Conservation (phyloP, 305 asterid genomes). For the Solanum chacoense region DNA sequence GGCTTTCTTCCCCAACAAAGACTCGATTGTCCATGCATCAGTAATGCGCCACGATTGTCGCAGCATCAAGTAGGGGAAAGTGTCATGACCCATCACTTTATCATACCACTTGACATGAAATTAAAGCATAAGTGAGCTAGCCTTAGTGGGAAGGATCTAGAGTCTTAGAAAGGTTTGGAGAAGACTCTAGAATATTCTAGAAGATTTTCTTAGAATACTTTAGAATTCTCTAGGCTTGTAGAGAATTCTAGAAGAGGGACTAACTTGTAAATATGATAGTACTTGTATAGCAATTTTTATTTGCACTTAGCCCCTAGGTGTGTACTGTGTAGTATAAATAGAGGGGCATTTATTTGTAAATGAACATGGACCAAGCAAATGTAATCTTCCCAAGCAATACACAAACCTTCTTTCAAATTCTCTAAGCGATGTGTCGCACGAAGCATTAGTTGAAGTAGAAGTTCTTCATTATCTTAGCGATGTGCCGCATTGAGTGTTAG, state of each 20-base stretch:
- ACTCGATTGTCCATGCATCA: background rate
- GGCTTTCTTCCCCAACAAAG: background rate
- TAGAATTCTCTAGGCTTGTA: background rate
- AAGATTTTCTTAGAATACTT: background rate
- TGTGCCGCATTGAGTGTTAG: no score
- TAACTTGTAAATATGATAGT: background rate
- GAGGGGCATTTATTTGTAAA: background rate
- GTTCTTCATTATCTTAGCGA: background rate
- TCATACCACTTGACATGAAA: background rate
- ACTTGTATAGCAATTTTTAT: no score
- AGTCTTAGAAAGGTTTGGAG: background rate
- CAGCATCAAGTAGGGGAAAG: background rate
- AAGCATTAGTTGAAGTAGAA: background rate
- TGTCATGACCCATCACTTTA: background rate
- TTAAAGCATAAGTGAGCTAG: background rate
- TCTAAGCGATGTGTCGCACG: background rate
- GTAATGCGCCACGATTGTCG: no score
- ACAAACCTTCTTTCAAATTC: no score
- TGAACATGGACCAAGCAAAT: background rate
- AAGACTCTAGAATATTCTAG: background rate
- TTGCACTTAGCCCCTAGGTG: background rate
- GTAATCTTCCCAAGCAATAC: background rate
- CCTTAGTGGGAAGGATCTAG: background rate
- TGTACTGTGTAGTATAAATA: background rate
- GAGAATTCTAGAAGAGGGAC: background rate